Evolutionary conservation across 192 early-diverging fungal genomes (phyloP), one percentile per base, ranked within the genome.

Genomic region (Entomortierella parvispora): DNA sequence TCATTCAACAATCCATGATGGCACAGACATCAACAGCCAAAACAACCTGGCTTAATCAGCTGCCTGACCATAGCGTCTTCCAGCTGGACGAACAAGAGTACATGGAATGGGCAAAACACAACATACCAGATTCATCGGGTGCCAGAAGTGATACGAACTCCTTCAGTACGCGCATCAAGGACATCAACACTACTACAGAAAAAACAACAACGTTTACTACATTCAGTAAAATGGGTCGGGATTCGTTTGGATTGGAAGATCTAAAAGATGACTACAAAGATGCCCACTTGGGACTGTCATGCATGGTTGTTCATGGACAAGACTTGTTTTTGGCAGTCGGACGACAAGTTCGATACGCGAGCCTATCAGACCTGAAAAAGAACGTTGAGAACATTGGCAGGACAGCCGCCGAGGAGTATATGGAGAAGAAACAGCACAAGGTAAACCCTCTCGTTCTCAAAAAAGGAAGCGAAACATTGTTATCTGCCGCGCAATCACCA

Each of bases 281-380:
- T n/a, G 31, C 66, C 0, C 64, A 58, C 32, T 65, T 64, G 14
- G 74, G 74, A 2, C 29, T 77, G 28, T 77, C 80, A 5, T 69
- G 71, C 26, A 70, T 84, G 61, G 81, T 62, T 18, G 51, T 87
- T 12, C 84, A 84, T 53, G 88, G 82, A 8, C 85, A 86, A 17
- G 88, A 89, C 57, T 57, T 92, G 12, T 89, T 88, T 76, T 77
- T 90, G 9, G 88, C 89, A 1, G 80, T 90, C 1, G 84, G 87
- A 0, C 55, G 61, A 31, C 81, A 86, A 34, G 80, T 92, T 47
- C 83, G 90, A n/a, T 81, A 82, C 53, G 80, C 89, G 43, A 89
- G 80, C 46, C 78, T 92, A 4, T 86, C 81, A 46, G 84, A 84
- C 10, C 85, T 87, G 60, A 92, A 92, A 51, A 84, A 87, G 55